A percentile compares a stretch with the other conserved stretches of the same genome.
Evolutionary conservation across 495 filamentous ascomycete genomes (phyloP).

Genomic region (Neurospora sp.): DNA sequence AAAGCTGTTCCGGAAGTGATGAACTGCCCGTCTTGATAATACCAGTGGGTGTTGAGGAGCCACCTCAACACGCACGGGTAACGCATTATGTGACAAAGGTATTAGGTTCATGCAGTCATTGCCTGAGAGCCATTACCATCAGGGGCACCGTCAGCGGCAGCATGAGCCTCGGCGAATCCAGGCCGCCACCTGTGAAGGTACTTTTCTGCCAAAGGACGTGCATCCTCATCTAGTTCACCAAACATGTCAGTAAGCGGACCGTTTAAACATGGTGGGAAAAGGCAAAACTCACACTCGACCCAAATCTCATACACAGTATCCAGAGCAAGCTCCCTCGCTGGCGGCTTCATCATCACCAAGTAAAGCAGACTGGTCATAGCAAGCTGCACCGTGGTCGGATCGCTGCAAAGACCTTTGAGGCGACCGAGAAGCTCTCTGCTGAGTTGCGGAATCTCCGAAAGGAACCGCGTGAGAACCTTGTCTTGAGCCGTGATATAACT

Average conservation of each 20-base stretch:
- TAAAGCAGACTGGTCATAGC: conserved; percentile 49
- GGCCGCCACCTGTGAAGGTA: conserved; percentile 45
- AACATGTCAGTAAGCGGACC: conserved; percentile 2
- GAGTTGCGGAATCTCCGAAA: conserved; percentile 84
- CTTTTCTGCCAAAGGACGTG: conserved; percentile 42
- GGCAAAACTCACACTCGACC: conserved; percentile 53
- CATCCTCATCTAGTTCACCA: conserved; percentile 31
- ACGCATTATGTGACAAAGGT: not conserved
- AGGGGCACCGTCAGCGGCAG: conserved; percentile 2
- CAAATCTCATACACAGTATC: conserved; percentile 82
- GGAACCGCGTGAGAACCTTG: conserved; percentile 77
- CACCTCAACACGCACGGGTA: too few species aligned
- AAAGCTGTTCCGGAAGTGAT: not conserved
- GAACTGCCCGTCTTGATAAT: not conserved
- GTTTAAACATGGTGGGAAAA: conserved; percentile 5
- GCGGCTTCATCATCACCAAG: conserved; percentile 75
- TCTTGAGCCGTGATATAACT: conserved; percentile 81
- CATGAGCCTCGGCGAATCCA: conserved; percentile 34
- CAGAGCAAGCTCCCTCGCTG: conserved; percentile 68
- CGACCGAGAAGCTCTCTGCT: conserved; percentile 56
- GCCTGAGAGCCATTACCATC: conserved; percentile 3
- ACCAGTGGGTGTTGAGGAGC: too few species aligned
- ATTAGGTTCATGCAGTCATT: not conserved
- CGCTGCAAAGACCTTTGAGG: conserved; percentile 71
- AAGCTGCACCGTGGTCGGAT: conserved; percentile 60